Conservation (phyloP, 2,329 filamentous ascomycete genomes). For the Ophiostoma pallidulum region DNA sequence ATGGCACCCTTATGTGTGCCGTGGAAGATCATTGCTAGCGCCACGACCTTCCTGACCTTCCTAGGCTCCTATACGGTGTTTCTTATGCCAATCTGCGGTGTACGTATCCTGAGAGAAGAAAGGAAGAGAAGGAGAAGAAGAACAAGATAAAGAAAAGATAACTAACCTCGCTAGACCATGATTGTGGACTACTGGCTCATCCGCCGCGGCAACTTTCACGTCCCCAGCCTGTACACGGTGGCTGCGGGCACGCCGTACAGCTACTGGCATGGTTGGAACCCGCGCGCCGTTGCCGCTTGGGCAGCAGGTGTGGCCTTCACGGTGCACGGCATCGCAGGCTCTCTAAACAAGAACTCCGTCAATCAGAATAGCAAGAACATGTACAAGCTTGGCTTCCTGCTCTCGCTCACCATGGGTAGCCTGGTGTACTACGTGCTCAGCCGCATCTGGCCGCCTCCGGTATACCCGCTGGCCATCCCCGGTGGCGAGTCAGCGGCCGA, state of each 20-base stretch:
- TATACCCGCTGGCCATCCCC: slow-evolving; percentile 2
- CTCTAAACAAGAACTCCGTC: slow-evolving; percentile 21
- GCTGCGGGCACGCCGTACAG: slow-evolving; percentile 15
- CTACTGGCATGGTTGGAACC: slow-evolving; percentile 25
- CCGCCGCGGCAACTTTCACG: slow-evolving; percentile 11
- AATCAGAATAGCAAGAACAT: slow-evolving; percentile 23
- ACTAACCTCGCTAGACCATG: slow-evolving; percentile 5
- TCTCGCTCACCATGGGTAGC: slow-evolving; percentile 22
- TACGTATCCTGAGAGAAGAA: neutral
- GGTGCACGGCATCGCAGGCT: slow-evolving; percentile 26
- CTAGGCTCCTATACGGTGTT: slow-evolving; percentile 32
- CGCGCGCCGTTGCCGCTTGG: slow-evolving; percentile 26
- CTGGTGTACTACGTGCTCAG: slow-evolving; percentile 20
- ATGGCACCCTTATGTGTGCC: slow-evolving; percentile 29
- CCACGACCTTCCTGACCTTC: slow-evolving; percentile 32
- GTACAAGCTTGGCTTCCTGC: slow-evolving; percentile 26
- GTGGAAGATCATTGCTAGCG: slow-evolving; percentile 33
- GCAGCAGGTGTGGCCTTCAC: slow-evolving; percentile 25
- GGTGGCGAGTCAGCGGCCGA: neutral
- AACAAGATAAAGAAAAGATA: neutral
- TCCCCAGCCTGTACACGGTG: slow-evolving; percentile 1
- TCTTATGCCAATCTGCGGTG: slow-evolving; percentile 28
- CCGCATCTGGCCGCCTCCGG: slow-evolving; percentile 14
- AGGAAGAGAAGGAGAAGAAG: no score
- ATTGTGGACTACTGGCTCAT: slow-evolving; percentile 19